These are phyloP conservation scores for Gastroboletus turbinatus DNA, from an alignment of 1,284 basidiomycete genomes.

Conservation along the genomic window DNA sequence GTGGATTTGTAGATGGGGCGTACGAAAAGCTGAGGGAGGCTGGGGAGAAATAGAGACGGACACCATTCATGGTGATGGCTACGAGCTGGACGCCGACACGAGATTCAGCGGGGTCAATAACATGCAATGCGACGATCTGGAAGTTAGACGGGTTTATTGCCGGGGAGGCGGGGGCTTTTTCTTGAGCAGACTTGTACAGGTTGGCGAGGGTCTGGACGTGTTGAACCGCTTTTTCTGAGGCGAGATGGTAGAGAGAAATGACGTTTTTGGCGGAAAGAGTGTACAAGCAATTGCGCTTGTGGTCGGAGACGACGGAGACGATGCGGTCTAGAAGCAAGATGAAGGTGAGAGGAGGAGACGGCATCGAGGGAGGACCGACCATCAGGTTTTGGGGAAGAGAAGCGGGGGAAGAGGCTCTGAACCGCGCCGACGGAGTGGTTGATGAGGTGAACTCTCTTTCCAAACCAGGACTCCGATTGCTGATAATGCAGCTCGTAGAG, in stretches of 20 bases:
- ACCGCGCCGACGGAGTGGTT: conserved; percentile 81
- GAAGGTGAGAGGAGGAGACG: conserved; percentile 1
- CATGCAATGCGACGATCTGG: conserved; percentile 62
- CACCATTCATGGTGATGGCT: conserved; percentile 76
- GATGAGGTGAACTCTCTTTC: conserved; percentile 76
- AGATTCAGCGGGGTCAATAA: conserved; percentile 61
- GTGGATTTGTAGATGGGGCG: conserved; percentile 27
- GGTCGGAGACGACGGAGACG: conserved; percentile 63
- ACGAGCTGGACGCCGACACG: conserved; percentile 71
- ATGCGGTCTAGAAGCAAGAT: conserved; percentile 58
- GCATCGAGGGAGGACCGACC: conserved; percentile 42
- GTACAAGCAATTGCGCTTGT: conserved; percentile 69
- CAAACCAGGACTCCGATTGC: conserved; percentile 91
- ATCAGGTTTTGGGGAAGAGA: conserved; percentile 57
- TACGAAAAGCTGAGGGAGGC: conserved; percentile 41
- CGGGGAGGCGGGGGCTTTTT: conserved; percentile 73
- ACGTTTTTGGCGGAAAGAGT: conserved; percentile 68
- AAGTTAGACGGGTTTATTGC: conserved; percentile 68
- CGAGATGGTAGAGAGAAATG: conserved; percentile 67
- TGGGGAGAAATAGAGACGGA: conserved; percentile 78
- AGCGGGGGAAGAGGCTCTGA: conserved; percentile 68
- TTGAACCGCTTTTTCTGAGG: conserved; percentile 61
- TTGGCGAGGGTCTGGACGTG: conserved; percentile 68
- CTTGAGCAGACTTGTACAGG: conserved; percentile 67
- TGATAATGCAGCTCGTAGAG: conserved; percentile 95